These are phyloP conservation scores for Tolypocladium amazonense DNA, from an alignment of 2,329 filamentous ascomycete genomes.

Conservation along the genomic window DNA sequence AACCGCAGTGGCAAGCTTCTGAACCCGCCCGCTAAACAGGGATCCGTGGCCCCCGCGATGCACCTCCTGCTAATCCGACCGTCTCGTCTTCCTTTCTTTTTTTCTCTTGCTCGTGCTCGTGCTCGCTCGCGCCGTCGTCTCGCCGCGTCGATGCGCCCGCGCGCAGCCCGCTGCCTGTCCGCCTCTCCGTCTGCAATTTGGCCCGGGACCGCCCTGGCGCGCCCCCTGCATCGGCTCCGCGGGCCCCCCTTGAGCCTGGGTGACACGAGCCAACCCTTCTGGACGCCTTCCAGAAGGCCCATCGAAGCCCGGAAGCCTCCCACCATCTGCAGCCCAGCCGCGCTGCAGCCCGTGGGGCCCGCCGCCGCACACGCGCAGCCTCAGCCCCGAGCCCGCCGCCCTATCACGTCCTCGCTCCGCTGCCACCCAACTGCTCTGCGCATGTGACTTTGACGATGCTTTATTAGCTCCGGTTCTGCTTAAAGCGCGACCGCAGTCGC, in stretches of 20 bases:
- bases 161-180: neutral
- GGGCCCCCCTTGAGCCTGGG: neutral
- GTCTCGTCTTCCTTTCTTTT: neutral
- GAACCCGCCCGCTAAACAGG: neutral
- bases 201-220: neutral
- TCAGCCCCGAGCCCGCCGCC: neutral
- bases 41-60: neutral
- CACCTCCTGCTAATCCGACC: neutral
- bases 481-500: neutral
- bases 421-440: neutral
- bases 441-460: too few relatives aligned
- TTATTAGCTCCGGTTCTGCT: too few relatives aligned
- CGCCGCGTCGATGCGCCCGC: neutral
- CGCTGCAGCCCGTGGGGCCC: neutral
- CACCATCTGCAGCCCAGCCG: neutral
- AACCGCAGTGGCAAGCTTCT: neutral
- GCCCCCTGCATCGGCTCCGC: neutral
- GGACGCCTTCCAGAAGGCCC: slow-evolving; percentile 5
- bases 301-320: neutral
- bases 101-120: neutral
- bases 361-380: too few relatives aligned
- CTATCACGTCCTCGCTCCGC: neutral
- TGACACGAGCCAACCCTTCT: slow-evolving; percentile 1
- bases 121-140: neutral
- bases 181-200: neutral